A percentile compares a stretch with the other conserved stretches of the same genome.
These are phyloP conservation scores for Fomitopsis pinicola DNA, from an alignment of 1,284 basidiomycete species.

Conservation along the genomic window DNA sequence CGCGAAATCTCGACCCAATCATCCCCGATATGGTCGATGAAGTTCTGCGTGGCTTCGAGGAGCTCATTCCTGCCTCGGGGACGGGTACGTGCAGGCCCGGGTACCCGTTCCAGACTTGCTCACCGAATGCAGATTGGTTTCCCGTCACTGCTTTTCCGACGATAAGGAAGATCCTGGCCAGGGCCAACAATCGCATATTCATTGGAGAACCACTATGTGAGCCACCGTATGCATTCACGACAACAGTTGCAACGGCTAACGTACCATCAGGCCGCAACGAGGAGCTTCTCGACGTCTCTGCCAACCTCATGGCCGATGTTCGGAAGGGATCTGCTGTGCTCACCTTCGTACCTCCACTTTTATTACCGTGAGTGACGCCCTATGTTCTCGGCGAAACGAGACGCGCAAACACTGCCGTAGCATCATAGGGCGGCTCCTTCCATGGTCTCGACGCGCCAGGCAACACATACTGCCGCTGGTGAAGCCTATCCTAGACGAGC, in stretches of 20 bases:
- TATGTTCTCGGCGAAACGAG: neutral
- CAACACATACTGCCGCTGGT: conserved; percentile 3
- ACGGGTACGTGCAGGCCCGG: conserved; percentile 7
- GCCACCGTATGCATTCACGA: neutral
- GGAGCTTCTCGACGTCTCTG: conserved; percentile 14
- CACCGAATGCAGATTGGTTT: neutral
- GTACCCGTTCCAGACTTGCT: too few relatives aligned
- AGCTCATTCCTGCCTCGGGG: conserved; percentile 2
- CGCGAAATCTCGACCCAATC: conserved; percentile 12
- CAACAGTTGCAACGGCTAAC: conserved; percentile 28
- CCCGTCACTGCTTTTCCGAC: neutral
- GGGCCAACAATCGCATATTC: conserved; percentile 22
- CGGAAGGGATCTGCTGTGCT: conserved; percentile 17
- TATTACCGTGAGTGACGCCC: conserved; percentile 23
- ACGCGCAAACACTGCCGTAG: neutral
- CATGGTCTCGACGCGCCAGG: conserved; percentile 3
- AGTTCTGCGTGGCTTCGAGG: conserved; percentile 9
- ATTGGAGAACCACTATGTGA: conserved; percentile 23
- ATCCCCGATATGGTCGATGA: conserved; percentile 18
- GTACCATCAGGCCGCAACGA: conserved; percentile 32
- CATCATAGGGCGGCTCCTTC: conserved; percentile 14
- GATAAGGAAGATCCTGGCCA: neutral
- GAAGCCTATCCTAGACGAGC: conserved; percentile 16
- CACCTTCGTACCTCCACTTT: conserved; percentile 21
- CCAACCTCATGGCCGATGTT: too few relatives aligned